Base-by-base conservation (phyloP, 2,329 filamentous ascomycete genomes). In the Bipolaris cookei region DNA sequence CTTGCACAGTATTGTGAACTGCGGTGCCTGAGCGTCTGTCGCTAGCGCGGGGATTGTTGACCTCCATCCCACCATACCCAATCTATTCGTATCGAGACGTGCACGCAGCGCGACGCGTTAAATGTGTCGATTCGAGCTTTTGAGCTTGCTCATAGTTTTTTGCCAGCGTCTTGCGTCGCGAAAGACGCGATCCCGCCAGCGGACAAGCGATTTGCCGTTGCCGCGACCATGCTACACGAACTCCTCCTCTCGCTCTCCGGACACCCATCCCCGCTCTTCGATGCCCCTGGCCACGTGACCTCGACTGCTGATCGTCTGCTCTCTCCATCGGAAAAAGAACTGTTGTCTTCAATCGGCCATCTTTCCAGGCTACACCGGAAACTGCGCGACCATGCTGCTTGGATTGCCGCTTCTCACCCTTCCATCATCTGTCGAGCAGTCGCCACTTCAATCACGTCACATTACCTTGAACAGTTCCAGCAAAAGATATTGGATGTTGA, bases 211-310 rank as follows among this genome's bases (percentile, higher is more conserved):
- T 35, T 56, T 59, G 18, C 44, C 51, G 18, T 47, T 54, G n/a
- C 68, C 70, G 16, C 60, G 55, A 52, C 70, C 68, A 99, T 99
- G 95, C 90, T 99, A 77, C 95, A 98, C 86, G 95, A 99, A 83
- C 92, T 99, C 81, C 88, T 98, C 78, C 89, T 99, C 78, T 94
- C 93, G 77, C 88, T 98, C 78, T 96, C 93, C 70, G 94, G 95
- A 66, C 91, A 98, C 79, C 90, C 91, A 63, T 97, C 94, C 64
- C 90, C 92, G 66, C 86, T 98, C 73, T 90, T 97, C 80, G 84
- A 85, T 75, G 63, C 78, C 67, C 54, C 61, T 37, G 51, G 78
- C 62, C 75, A 80, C 67, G 67, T 76, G 69, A 76, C 67, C 3
- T 67, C 72, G 2, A 67, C 62, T 42, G 55, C 70, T 59, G 78